Conservation (phyloP, 441 rosid species). For the Populus trichocarpa region DNA sequence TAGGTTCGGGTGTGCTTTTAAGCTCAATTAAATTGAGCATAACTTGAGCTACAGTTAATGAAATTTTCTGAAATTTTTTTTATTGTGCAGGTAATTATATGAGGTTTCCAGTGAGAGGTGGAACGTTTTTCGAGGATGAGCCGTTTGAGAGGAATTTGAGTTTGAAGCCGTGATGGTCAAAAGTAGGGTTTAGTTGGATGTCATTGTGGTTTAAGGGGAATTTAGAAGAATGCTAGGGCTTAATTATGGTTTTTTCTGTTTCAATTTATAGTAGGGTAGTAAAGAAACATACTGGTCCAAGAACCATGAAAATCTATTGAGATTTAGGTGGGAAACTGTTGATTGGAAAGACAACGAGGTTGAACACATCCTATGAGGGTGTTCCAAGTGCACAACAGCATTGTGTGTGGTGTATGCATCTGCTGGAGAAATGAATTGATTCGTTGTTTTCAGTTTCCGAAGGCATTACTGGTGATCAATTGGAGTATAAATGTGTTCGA, state of each 20-base stretch:
- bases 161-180: slow-evolving; percentile 49
- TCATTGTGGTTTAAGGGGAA: slow-evolving; percentile 19
- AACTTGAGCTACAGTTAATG: slow-evolving; percentile 26
- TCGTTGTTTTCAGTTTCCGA: not conserved
- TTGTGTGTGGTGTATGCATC: slow-evolving; percentile 1
- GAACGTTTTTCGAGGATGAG: not conserved
- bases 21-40: slow-evolving; percentile 27
- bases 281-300: slow-evolving; percentile 20
- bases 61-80: slow-evolving; percentile 27
- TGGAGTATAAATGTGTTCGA: not conserved
- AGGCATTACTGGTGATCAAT: not conserved
- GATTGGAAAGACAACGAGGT: slow-evolving; percentile 9
- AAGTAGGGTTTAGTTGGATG: slow-evolving; percentile 27
- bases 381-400: not conserved
- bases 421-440: not conserved
- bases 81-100: slow-evolving; percentile 31
- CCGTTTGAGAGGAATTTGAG: slow-evolving; percentile 20
- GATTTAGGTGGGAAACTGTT: slow-evolving; percentile 17
- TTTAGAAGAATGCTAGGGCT: slow-evolving; percentile 21
- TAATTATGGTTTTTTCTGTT: slow-evolving; percentile 4
- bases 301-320: slow-evolving; percentile 24
- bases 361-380: slow-evolving; percentile 32
- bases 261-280: slow-evolving; percentile 20
- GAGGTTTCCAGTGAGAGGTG: slow-evolving; percentile 45
- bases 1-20: slow-evolving; percentile 66